A percentile compares a stretch with the other conserved stretches of the same genome.
These are phyloP conservation scores for Dactylorhiza incarnata DNA, from an alignment of 106 monocot genomes.

Conservation along the genomic window DNA sequence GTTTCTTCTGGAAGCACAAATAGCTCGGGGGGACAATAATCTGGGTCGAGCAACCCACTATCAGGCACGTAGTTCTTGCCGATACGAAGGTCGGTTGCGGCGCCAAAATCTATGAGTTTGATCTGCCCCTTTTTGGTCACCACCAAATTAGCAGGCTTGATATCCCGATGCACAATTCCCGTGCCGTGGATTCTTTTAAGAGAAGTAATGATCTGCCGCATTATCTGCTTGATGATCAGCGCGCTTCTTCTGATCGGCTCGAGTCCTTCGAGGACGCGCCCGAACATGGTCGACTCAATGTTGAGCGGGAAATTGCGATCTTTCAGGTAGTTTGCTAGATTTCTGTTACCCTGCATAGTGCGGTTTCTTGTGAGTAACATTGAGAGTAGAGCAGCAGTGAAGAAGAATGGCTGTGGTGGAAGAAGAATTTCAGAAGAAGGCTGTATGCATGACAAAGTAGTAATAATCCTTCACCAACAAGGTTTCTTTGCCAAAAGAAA, in stretches of 20 bases:
- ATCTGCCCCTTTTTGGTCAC: slow-evolving; percentile 79
- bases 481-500: background rate
- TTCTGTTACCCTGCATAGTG: slow-evolving; percentile 57
- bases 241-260: slow-evolving; percentile 62
- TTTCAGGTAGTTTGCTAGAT: slow-evolving; percentile 65
- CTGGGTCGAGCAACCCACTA: slow-evolving; percentile 71
- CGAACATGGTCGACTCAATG: slow-evolving; percentile 75
- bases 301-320: slow-evolving; percentile 67
- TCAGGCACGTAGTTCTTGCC: slow-evolving; percentile 90
- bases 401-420: background rate
- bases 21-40: slow-evolving; percentile 78
- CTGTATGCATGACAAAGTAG: background rate
- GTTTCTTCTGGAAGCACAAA: slow-evolving; percentile 93
- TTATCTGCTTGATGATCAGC: slow-evolving; percentile 80
- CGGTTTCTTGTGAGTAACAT: slow-evolving; percentile 2
- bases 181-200: slow-evolving; percentile 73
- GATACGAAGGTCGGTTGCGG: slow-evolving; percentile 88
- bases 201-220: slow-evolving; percentile 88
- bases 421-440: background rate
- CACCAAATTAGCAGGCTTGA: slow-evolving; percentile 84
- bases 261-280: slow-evolving; percentile 57
- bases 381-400: background rate
- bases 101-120: slow-evolving; percentile 95
- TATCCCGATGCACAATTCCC: slow-evolving; percentile 93
- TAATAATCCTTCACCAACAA: background rate